Conservation (phyloP, 805 yeast genomes). For the Jamesozyma jinghongensis region DNA sequence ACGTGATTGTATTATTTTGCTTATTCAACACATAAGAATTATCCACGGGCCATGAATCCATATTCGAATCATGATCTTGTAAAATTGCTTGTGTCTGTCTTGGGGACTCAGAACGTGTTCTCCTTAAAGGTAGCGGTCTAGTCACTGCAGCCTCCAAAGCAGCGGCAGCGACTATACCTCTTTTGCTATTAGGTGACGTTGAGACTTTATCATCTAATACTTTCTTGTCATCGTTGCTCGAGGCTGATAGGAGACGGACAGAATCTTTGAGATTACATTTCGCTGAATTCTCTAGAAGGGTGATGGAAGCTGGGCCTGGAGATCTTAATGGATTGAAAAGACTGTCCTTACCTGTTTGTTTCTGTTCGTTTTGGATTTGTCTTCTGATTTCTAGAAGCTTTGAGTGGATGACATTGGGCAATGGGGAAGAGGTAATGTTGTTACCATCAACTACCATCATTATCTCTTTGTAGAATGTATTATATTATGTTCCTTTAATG, state of each 20-base stretch:
- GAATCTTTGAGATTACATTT: neutral
- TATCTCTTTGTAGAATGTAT: too few species aligned
- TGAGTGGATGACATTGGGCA: constrained; percentile 1
- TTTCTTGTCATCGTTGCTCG: neutral
- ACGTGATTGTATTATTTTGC: constrained; percentile 77
- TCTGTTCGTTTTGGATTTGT: constrained; percentile 8
- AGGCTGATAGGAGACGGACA: too few species aligned
- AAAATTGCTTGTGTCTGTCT: neutral
- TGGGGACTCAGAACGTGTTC: neutral
- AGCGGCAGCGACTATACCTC: constrained; percentile 57
- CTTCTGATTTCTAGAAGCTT: constrained; percentile 9
- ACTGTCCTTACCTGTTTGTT: constrained; percentile 5
- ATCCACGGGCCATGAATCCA: constrained; percentile 17
- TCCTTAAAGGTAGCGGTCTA: constrained; percentile 49
- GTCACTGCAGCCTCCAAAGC: constrained; percentile 79
- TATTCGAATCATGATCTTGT: neutral
- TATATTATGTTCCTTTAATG: too few species aligned
- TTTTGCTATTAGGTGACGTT: neutral
- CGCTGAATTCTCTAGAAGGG: constrained; percentile 18
- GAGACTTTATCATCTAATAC: neutral
- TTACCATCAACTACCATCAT: neutral
- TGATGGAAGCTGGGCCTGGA: constrained; percentile 43
- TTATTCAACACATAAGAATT: constrained; percentile 54
- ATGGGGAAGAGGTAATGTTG: constrained; percentile 3
- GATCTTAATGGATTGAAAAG: constrained; percentile 25